These are phyloP conservation scores for Ciborinia camelliae DNA, from an alignment of 2,329 filamentous ascomycete genomes.

Conservation along the genomic window DNA sequence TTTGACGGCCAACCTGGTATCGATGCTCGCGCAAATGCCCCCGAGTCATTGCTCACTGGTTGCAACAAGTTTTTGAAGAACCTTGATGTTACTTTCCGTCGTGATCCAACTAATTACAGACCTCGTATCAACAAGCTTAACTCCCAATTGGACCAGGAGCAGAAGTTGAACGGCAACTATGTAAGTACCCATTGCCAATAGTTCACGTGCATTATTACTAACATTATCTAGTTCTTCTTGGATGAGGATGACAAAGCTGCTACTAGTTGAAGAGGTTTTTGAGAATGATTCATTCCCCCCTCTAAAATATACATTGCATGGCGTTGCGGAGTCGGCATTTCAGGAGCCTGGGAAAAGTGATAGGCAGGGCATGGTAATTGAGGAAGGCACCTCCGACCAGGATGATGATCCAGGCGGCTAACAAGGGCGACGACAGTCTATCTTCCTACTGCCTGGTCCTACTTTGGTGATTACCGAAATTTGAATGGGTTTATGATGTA, in stretches of 20 bases:
- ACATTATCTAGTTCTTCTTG: slow-evolving; percentile 75
- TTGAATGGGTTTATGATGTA: not conserved
- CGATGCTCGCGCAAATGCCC: slow-evolving; percentile 80
- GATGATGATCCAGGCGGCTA: slow-evolving; percentile 63
- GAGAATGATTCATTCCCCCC: slow-evolving; percentile 42
- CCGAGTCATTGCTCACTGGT: slow-evolving; percentile 84
- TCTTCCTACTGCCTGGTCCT: slow-evolving; percentile 56
- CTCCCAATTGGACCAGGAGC: slow-evolving; percentile 95
- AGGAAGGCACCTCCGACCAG: slow-evolving; percentile 60
- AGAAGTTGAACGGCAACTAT: slow-evolving; percentile 91
- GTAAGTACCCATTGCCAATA: slow-evolving; percentile 49
- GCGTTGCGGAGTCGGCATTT: slow-evolving; percentile 37
- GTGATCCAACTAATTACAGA: slow-evolving; percentile 92
- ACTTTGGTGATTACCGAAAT: slow-evolving; percentile 27
- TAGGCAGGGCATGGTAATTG: slow-evolving; percentile 40
- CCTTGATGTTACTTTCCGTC: slow-evolving; percentile 96
- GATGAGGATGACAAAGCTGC: slow-evolving; percentile 62
- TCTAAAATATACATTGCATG: slow-evolving; percentile 34
- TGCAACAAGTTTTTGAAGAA: slow-evolving; percentile 98
- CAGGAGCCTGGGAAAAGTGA: slow-evolving; percentile 32
- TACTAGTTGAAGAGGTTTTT: slow-evolving; percentile 58
- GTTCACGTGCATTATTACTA: slow-evolving; percentile 16
- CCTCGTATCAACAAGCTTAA: slow-evolving; percentile 98
- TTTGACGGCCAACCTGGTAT: slow-evolving; percentile 94
- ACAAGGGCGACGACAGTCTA: slow-evolving; percentile 57